These are phyloP conservation scores for Rhinocladiella similis DNA, from an alignment of 2,329 filamentous ascomycete species.

Conservation along the genomic window DNA sequence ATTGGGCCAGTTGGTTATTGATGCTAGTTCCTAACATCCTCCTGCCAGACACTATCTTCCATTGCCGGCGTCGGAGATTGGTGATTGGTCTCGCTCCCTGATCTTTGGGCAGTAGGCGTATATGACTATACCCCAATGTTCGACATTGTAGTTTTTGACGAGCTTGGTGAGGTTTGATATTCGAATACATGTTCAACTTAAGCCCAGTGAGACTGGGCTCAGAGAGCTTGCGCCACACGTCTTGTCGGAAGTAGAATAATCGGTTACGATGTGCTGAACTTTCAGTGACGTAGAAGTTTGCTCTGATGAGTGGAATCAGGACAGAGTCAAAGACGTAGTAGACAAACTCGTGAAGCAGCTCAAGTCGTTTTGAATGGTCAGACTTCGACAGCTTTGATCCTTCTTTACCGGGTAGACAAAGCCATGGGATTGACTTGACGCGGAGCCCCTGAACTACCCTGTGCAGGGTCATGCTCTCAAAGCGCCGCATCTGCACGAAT, in stretches of 20 bases:
- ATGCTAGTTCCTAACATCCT: conserved; percentile 63
- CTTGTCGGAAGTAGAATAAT: conserved; percentile 92
- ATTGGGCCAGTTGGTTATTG: conserved; percentile 69
- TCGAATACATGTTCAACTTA: conserved; percentile 74
- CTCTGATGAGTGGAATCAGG: conserved; percentile 79
- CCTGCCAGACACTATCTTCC: conserved; percentile 54
- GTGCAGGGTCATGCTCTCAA: conserved; percentile 78
- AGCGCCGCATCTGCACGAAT: conserved; percentile 76
- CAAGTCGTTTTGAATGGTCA: conserved; percentile 72
- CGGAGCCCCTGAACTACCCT: conserved; percentile 74
- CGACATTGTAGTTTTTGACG: conserved; percentile 60
- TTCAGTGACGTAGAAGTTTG: conserved; percentile 93
- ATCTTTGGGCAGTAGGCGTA: conserved; percentile 81
- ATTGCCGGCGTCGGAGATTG: conserved; percentile 71
- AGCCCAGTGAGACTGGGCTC: conserved; percentile 70
- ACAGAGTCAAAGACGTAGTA: conserved; percentile 94
- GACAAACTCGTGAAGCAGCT: conserved; percentile 80
- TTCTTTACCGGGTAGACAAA: conserved; percentile 53
- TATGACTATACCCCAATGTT: conserved; percentile 71
- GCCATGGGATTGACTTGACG: conserved; percentile 72
- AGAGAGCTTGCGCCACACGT: conserved; percentile 78
- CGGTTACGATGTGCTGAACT: conserved; percentile 76
- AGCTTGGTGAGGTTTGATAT: conserved; percentile 62
- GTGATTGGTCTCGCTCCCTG: conserved; percentile 77
- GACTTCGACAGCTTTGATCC: conserved; percentile 64